Percentiles rank a stretch among this genome's conserved stretches.
These are phyloP conservation scores for Scutellaria baicalensis DNA, from an alignment of 257 asterid genomes.

Conservation along the genomic window DNA sequence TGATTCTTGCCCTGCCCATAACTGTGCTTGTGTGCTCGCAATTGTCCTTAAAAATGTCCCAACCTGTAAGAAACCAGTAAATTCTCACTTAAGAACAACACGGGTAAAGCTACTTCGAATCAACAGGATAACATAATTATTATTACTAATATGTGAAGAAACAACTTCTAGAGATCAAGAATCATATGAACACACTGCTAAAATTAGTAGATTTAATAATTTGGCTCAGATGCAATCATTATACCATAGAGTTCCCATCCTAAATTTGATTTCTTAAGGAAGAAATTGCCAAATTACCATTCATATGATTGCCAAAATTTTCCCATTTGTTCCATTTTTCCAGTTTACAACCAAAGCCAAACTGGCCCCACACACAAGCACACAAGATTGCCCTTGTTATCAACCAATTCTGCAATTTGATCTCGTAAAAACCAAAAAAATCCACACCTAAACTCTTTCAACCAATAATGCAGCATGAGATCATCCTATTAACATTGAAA, in stretches of 20 bases:
- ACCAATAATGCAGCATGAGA: neutral
- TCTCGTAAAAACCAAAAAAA: neutral
- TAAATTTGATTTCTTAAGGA: neutral
- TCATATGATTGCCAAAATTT: neutral
- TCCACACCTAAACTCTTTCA: neutral
- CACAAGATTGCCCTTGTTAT: neutral
- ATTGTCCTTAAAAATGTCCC: constrained; percentile 79
- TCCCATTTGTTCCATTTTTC: neutral
- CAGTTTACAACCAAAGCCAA: neutral
- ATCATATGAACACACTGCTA: neutral
- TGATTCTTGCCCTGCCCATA: constrained; percentile 95
- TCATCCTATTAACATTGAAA: neutral
- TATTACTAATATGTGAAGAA: neutral
- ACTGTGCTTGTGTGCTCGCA: constrained; percentile 63
- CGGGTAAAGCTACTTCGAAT: neutral
- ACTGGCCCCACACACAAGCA: neutral
- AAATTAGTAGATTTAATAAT: neutral
- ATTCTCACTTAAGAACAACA: neutral
- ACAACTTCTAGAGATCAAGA: neutral
- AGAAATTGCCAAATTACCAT: neutral
- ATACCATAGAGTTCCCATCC: neutral
- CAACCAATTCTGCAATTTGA: neutral
- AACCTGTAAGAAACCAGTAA: constrained; percentile 35
- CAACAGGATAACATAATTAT: neutral
- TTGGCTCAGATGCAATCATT: neutral